Base-by-base conservation (phyloP, 192 early-diverging fungal genomes). In the Coemansia nantahalensis region DNA sequence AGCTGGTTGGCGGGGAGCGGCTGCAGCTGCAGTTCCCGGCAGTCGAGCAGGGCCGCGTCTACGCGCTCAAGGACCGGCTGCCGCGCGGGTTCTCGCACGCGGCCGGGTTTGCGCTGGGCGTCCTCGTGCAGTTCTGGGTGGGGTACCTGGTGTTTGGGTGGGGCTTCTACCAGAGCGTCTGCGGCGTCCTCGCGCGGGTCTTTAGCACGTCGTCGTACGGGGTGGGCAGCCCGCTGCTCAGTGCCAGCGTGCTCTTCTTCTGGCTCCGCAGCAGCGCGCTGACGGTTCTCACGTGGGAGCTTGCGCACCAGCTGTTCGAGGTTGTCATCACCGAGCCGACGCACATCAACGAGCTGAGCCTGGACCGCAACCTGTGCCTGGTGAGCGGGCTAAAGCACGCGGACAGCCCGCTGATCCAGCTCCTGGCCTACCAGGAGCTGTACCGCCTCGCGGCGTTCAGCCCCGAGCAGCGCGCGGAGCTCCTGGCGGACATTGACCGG, bases 251-350 rank as follows among this genome's bases (percentile, higher is more conserved):
- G 15, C 35, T 70, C 5, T 33, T 35, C 40, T 69, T 70, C 17
- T 77, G 65, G 73, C 55, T 77, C 11, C 65, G 58, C 18, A 58
- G 53, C 30, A 40, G 62, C 32, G 56, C 58, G 32, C 35, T 63
- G 42, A 56, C 45, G 16, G 51, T 56, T 19, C 51, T 70, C 16
- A 52, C 53, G 9, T 77, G 73, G 73, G 73, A 77, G 52, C 45
- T 70, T 37, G 59, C 73, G 5, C 73, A 77, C n/a, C 73, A 62
- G 49, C 48, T 77, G 43, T 77, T 70, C 39, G 73, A 70, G 57
- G 52, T 57, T n/a, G 39, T 77, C 39, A 33, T 56, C 18, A 70
- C 73, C 0, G 67, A 69, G 54, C 66, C 66, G 2, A 77, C 73
- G 11, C 65, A 46, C 22, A 77, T 77, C 48, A 69, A 65, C 42